Base-by-base conservation (phyloP, 805 yeast genomes). In the Diddensiella transvaalensis region DNA sequence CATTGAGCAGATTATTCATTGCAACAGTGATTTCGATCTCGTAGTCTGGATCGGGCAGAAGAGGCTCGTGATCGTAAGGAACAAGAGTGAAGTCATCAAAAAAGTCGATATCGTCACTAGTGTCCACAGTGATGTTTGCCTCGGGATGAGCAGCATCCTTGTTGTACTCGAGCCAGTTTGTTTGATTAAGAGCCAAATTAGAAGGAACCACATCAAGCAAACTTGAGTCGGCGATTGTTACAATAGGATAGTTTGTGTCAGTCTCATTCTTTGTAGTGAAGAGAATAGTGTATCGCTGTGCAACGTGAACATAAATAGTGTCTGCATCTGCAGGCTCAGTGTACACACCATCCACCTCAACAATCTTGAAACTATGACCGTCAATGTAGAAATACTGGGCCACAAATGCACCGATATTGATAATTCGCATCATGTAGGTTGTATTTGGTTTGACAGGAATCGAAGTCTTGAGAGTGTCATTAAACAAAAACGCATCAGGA, bases 331-430 rank as follows among this genome's bases (percentile, higher is more conserved):
- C 79, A 41, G 82, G 83, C 66, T 89, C 86, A 17, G 87, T 90
- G 60, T 85, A 78, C 41, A 90, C 72, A 65, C 99, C 99, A 66
- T 93, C 99, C 42, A 89, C 84, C 63, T 90, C 98, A 53, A 93
- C 85, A 44, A 93, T 83, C 11, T 87, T 81, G 68, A 93, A 76
- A 29, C 76, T 78, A 69, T 91, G 97, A 67, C 82, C 96, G 69
- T 91, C 95, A 64, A 93, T 79, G 73, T 82, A 86, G 61, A 93
- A 67, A 69, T 84, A 87, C 69, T 89, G 96, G 4, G 96, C 88
- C 5, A 86, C 86, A 65, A 93, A 90, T 32, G 96, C 91, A 64
- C 97, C 98, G 56, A 80, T 76, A 70, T 91, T 93, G 60, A 85
- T 76, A 48, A 93, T 68, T 64, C 96, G 79, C 54, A 93, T 57